Evolutionary conservation across 2,329 filamentous ascomycete species (phyloP).

Genomic region (Pseudofabraea citricarpa): DNA sequence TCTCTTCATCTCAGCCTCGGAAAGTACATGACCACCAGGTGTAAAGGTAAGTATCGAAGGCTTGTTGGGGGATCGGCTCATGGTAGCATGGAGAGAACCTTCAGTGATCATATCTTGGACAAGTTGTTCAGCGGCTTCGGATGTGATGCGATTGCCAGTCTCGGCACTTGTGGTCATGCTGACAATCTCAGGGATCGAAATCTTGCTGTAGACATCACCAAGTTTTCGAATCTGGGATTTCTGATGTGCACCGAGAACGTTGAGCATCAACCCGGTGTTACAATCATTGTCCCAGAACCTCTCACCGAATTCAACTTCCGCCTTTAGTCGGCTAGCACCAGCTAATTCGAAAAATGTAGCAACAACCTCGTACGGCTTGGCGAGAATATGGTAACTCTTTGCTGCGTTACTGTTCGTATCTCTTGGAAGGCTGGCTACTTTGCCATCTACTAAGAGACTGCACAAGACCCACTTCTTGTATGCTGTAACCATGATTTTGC

Average conservation of each 20-base stretch:
- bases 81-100: constrained; percentile 46
- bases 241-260: constrained; percentile 67
- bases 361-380: constrained; percentile 67
- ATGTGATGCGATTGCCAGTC: constrained; percentile 40
- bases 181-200: constrained; percentile 50
- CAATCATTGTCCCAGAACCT: constrained; percentile 64
- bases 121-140: constrained; percentile 40
- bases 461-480: constrained; percentile 90
- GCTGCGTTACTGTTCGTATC: constrained; percentile 48
- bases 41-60: constrained; percentile 48
- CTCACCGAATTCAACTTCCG: constrained; percentile 56
- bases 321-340: constrained; percentile 53
- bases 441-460: constrained; percentile 66
- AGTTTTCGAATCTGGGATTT: constrained; percentile 72
- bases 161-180: constrained; percentile 47
- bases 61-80: constrained; percentile 39
- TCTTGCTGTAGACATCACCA: constrained; percentile 62
- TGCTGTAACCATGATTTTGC: constrained; percentile 78
- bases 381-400: constrained; percentile 52
- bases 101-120: constrained; percentile 51
- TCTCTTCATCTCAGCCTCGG: constrained; percentile 46
- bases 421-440: constrained; percentile 47
- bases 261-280: constrained; percentile 65
- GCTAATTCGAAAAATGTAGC: constrained; percentile 62
- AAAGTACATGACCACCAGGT: constrained; percentile 34